Evolutionary conservation across 768 basidiomycete species (phyloP).

Genomic region (Trametes sanguinea): DNA sequence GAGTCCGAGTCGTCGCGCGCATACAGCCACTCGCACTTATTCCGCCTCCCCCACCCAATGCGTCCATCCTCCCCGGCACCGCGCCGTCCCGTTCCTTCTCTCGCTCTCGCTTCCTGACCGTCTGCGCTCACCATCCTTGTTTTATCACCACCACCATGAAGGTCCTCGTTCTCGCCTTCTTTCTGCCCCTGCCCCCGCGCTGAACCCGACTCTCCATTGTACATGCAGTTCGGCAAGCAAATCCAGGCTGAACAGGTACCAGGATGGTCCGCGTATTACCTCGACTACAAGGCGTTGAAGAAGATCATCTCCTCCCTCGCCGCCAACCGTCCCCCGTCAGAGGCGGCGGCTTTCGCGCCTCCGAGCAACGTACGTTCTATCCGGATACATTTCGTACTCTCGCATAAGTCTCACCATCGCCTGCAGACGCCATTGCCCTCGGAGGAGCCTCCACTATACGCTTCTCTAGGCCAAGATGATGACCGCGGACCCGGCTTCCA

Average conservation of each 20-base stretch:
- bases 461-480: constrained; percentile 62
- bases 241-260: constrained; percentile 96
- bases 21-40: not conserved
- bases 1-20: not conserved
- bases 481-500: constrained; percentile 85
- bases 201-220: constrained; percentile 2
- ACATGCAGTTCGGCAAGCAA: constrained; percentile 90
- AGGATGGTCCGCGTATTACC: constrained; percentile 94
- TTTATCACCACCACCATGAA: constrained; percentile 32
- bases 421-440: constrained; percentile 25
- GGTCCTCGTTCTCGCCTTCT: constrained; percentile 24
- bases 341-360: constrained; percentile 81
- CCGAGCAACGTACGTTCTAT: constrained; percentile 49
- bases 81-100: not conserved
- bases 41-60: constrained; percentile 11
- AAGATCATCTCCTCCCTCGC: constrained; percentile 97
- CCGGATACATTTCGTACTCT: constrained; percentile 40
- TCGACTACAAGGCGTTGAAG: constrained; percentile 98
- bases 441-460: constrained; percentile 60
- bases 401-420: constrained; percentile 28
- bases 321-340: constrained; percentile 86
- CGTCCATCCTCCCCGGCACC: not conserved
- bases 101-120: constrained; percentile 7
- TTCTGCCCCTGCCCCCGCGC: constrained; percentile 10
- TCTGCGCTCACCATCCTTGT: constrained; percentile 7